A percentile compares a stretch with the other conserved stretches of the same genome.
Conservation (phyloP, 371 early-diverging fungal genomes). For the Umbelopsis sp. region DNA sequence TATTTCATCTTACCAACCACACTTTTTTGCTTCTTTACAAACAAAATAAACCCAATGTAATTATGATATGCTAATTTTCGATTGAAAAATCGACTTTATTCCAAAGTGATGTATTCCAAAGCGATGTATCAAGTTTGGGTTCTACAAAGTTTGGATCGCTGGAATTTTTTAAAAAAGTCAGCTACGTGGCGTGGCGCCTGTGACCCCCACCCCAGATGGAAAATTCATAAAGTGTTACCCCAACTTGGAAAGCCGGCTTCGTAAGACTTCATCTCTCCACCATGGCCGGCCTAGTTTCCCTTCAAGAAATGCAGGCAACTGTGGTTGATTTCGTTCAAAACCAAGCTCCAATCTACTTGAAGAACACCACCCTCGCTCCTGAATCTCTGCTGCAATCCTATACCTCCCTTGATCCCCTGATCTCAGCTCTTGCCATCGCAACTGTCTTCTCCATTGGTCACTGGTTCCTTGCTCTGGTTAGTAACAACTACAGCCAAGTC, state of each 20-base stretch:
- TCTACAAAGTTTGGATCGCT: not conserved
- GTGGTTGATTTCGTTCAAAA: not conserved
- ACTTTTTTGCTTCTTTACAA: too few species aligned
- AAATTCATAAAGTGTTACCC: constrained; percentile 3
- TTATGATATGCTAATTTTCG: not conserved
- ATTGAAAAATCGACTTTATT: too few species aligned
- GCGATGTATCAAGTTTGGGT: too few species aligned
- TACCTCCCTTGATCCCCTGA: constrained; percentile 33
- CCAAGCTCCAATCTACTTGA: not conserved
- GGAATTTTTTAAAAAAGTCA: not conserved
- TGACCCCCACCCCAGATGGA: not conserved
- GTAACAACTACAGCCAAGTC: constrained; percentile 53
- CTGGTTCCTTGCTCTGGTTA: constrained; percentile 38
- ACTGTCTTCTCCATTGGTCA: constrained; percentile 27
- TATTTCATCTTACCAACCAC: too few species aligned
- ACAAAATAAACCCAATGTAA: not conserved
- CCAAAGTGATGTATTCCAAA: too few species aligned
- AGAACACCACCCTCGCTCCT: constrained; percentile 20
- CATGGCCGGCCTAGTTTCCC: not conserved
- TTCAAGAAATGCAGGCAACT: constrained; percentile 5
- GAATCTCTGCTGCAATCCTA: constrained; percentile 24
- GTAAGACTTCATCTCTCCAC: not conserved
- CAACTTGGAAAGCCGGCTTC: not conserved
- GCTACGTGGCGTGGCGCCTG: not conserved
- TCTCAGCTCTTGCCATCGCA: constrained; percentile 24